Percentiles rank a stretch among this genome's conserved stretches.
phyloP scores from a whole-genome alignment of 495 filamentous ascomycete species.

The Cercophora newfieldiana region DNA sequence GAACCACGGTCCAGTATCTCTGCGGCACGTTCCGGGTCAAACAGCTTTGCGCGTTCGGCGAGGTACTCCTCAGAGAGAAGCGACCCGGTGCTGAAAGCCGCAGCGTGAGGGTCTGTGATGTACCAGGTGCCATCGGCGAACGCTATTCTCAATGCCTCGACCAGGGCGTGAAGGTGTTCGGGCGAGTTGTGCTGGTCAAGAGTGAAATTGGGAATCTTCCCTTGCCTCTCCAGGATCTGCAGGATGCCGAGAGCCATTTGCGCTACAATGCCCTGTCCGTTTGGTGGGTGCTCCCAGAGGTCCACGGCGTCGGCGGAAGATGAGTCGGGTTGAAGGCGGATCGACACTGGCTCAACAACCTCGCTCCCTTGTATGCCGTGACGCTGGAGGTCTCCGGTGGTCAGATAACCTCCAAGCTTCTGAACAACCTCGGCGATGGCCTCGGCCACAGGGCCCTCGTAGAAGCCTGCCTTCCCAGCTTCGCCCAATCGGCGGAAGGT shows the following conservation, averaged over 20 bases:
- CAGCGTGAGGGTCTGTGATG: conserved; percentile 60
- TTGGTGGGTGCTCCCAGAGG: conserved; percentile 85
- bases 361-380: conserved; percentile 56
- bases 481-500: conserved; percentile 69
- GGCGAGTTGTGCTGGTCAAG: conserved; percentile 25
- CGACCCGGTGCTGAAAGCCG: neutral
- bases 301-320: conserved; percentile 10
- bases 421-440: conserved; percentile 68
- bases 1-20: conserved; percentile 49
- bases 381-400: conserved; percentile 67
- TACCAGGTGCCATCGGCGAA: conserved; percentile 81
- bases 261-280: conserved; percentile 83
- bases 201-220: conserved; percentile 52
- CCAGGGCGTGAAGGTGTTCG: conserved; percentile 73
- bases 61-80: conserved; percentile 22
- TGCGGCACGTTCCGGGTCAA: conserved; percentile 14
- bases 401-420: conserved; percentile 66
- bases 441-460: conserved; percentile 71
- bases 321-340: conserved; percentile 10
- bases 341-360: conserved; percentile 65
- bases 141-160: conserved; percentile 77
- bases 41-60: conserved; percentile 14
- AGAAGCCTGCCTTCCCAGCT: conserved; percentile 77
- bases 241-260: conserved; percentile 81
- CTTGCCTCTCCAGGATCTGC: conserved; percentile 66